Percentiles rank a stretch among this genome's conserved stretches.
Evolutionary conservation across 331 rosid genomes (phyloP).

Genomic region (Cucumis variabilis): DNA sequence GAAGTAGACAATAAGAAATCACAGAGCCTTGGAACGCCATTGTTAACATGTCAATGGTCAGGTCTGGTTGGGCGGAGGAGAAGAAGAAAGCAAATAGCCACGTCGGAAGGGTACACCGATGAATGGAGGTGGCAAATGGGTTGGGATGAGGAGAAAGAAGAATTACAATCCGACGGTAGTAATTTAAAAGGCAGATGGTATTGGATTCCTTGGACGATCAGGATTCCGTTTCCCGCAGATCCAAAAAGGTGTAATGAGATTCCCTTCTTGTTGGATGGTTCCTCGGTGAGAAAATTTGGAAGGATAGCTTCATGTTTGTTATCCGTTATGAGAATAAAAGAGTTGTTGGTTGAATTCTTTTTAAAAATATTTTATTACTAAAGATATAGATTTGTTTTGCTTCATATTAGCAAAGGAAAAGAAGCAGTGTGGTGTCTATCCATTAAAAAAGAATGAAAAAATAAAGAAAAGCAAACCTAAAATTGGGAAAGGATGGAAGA

Average conservation of each 20-base stretch:
- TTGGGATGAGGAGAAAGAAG: background rate
- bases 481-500: no score
- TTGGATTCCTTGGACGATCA: constrained; percentile 21
- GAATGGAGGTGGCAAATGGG: background rate
- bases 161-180: background rate
- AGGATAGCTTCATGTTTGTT: background rate
- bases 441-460: no score
- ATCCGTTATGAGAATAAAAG: background rate
- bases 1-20: background rate
- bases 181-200: background rate
- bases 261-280: background rate
- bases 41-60: no score
- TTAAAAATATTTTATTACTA: no score
- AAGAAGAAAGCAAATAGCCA: background rate
- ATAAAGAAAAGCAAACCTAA: no score
- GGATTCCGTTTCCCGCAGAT: background rate
- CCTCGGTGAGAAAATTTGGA: background rate
- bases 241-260: constrained; percentile 7
- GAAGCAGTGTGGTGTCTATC: no score
- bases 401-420: no score
- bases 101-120: background rate
- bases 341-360: no score
- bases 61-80: background rate
- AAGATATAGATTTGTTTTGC: no score
- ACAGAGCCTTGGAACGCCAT: constrained; percentile 18